Base-by-base conservation (phyloP, 257 asterid species). In the Paraleonurus japonicus region DNA sequence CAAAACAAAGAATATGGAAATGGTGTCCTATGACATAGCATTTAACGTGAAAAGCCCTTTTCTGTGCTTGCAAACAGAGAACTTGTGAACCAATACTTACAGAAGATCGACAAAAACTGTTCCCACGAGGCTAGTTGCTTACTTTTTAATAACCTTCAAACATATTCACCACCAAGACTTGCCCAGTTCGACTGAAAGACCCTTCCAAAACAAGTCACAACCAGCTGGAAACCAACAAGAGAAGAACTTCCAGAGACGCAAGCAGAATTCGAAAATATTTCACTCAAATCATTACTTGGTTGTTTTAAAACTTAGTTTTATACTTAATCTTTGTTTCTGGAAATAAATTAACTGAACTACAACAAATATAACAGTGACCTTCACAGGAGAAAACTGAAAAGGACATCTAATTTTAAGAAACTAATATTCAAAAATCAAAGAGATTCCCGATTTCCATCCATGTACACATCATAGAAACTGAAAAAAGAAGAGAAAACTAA, bases 151-250 rank as follows among this genome's bases (percentile, higher is more conserved):
- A 51, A 41, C 1, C 16, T 64, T 19, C 39, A 51, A 16, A 54
- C 26, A 15, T 13, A 50, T 27, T 55, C 43, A 20, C 50, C 67
- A 50, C 30, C 58, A 61, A 61, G 24, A 37, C 32, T 26, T 12
- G 28, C 59, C 33, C 35, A 43, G 39, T 35, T 15, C 5, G 53
- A 73, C 24, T 32, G 13, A 9, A 35, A 33, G 8, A 47, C 2
- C 24, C 7, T 33, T 41, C 61, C 2, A 13, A n/a, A 53, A 26
- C 45, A 26, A 61, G 30, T 54, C 43, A 27, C 16, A 24, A 37
- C 67, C 54, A 70, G 17, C n/a, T 20, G 37, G 17, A 3, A 43
- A 55, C 20, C 57, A 48, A 71, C 51, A 71, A 45, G 35, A 64
- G 13, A 65, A 47, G 28, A 69, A 64, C 55, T 15, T 48, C 39